Conservation (phyloP, 2,329 filamentous ascomycete species). For the Verticillium dahliae region DNA sequence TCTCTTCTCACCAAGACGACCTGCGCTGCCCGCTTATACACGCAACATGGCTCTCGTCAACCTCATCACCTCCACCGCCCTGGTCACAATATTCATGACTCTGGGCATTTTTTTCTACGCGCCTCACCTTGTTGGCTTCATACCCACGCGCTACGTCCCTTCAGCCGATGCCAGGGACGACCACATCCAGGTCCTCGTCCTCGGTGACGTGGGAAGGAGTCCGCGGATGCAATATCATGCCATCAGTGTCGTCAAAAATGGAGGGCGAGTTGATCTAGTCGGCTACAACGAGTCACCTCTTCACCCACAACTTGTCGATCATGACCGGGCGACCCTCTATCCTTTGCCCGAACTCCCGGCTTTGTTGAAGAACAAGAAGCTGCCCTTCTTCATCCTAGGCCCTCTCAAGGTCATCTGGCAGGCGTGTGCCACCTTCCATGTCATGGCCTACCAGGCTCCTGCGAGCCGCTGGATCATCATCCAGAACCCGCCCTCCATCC, state of each 20-base stretch:
- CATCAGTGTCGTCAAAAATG: slow-evolving; percentile 79
- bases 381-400: slow-evolving; percentile 72
- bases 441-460: slow-evolving; percentile 67
- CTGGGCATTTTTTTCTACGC: neutral
- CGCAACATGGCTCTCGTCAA: neutral
- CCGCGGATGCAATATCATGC: slow-evolving; percentile 99
- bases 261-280: slow-evolving; percentile 74
- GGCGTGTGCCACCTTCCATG: slow-evolving; percentile 61
- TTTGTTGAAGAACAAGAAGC: slow-evolving; percentile 58
- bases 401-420: slow-evolving; percentile 87
- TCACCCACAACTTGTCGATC: slow-evolving; percentile 68
- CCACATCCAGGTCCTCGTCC: slow-evolving; percentile 73
- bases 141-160: neutral
- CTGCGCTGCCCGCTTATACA: neutral
- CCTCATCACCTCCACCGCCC: neutral
- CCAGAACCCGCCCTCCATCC: slow-evolving; percentile 93
- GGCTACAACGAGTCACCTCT: slow-evolving; percentile 85
- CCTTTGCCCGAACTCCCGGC: slow-evolving; percentile 63
- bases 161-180: slow-evolving; percentile 22
- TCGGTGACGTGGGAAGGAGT: slow-evolving; percentile 92
- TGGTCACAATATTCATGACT: neutral
- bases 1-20: neutral
- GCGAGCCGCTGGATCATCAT: slow-evolving; percentile 81
- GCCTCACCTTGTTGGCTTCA: neutral
- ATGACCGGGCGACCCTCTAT: slow-evolving; percentile 63